Percentiles rank a stretch among this genome's conserved stretches.
Evolutionary conservation across 2,329 filamentous ascomycete genomes (phyloP).

Genomic region (Akanthomyces uredinophilus): DNA sequence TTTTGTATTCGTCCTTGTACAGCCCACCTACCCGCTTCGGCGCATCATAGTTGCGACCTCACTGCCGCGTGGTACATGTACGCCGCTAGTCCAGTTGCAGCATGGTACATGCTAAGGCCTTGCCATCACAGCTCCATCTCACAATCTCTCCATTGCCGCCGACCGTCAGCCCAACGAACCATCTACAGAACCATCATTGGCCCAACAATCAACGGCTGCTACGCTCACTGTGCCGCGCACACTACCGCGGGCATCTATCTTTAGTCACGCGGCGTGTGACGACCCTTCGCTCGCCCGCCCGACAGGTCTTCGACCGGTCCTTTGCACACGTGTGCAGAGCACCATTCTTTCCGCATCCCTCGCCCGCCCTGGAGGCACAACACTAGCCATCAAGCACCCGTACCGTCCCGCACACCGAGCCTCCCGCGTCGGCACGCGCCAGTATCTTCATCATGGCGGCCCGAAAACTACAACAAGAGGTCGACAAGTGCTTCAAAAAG

Average conservation of each 20-base stretch:
- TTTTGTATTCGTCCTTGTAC: background rate
- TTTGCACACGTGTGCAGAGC: slow-evolving; percentile 6
- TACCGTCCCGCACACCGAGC: background rate
- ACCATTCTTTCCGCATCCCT: background rate
- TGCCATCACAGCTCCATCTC: slow-evolving; percentile 9
- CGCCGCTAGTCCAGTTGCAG: slow-evolving; percentile 9
- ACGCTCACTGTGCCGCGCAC: slow-evolving; percentile 9
- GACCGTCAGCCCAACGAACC: slow-evolving; percentile 5
- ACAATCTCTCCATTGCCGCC: slow-evolving; percentile 5
- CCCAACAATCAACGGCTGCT: background rate
- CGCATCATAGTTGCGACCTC: background rate
- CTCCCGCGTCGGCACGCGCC: background rate
- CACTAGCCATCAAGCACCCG: background rate
- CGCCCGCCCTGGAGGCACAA: slow-evolving; percentile 7
- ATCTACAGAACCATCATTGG: slow-evolving; percentile 3
- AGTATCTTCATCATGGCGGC: slow-evolving; percentile 67
- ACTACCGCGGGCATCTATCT: slow-evolving; percentile 1
- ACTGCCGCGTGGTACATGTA: background rate
- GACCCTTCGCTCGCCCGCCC: background rate
- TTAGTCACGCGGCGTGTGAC: slow-evolving; percentile 8
- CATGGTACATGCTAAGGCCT: slow-evolving; percentile 7
- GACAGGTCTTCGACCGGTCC: background rate
- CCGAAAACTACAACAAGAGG: slow-evolving; percentile 94
- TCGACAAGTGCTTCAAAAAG: slow-evolving; percentile 99
- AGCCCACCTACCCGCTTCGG: background rate